Evolutionary conservation across 108 stramenopile genomes (phyloP).

Genomic region (Conticribra guillardii): DNA sequence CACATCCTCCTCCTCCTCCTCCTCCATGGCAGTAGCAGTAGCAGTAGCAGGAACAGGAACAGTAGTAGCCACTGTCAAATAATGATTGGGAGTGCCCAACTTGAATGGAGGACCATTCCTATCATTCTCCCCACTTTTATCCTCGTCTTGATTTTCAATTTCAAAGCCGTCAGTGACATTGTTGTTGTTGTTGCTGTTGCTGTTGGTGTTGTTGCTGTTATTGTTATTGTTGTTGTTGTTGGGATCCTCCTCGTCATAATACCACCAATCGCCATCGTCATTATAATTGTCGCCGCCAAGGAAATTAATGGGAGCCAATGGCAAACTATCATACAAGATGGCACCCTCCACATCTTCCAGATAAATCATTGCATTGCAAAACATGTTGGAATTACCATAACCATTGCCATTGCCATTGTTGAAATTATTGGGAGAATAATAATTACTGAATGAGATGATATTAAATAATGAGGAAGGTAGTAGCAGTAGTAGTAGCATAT

Average conservation of each 20-base stretch:
- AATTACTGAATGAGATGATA: too few relatives aligned
- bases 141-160: neutral
- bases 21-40: neutral
- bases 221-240: neutral
- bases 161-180: neutral
- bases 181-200: neutral
- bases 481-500: too few relatives aligned
- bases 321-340: conserved; percentile 2
- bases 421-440: too few relatives aligned
- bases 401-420: too few relatives aligned
- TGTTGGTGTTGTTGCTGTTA: neutral
- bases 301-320: neutral
- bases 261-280: neutral
- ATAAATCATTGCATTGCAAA: conserved; percentile 30
- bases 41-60: neutral
- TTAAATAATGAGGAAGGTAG: too few relatives aligned
- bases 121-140: neutral
- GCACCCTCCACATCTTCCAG: conserved; percentile 14
- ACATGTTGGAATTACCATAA: too few relatives aligned
- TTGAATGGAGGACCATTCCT: neutral
- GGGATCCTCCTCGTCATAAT: neutral
- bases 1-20: neutral
- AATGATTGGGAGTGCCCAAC: conserved; percentile 4
- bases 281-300: neutral
- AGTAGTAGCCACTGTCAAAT: neutral